Evolutionary conservation across 164 flowering plant genomes (phyloP), one percentile per base, ranked within the genome.

Genomic region (Nelumbo lutea): DNA sequence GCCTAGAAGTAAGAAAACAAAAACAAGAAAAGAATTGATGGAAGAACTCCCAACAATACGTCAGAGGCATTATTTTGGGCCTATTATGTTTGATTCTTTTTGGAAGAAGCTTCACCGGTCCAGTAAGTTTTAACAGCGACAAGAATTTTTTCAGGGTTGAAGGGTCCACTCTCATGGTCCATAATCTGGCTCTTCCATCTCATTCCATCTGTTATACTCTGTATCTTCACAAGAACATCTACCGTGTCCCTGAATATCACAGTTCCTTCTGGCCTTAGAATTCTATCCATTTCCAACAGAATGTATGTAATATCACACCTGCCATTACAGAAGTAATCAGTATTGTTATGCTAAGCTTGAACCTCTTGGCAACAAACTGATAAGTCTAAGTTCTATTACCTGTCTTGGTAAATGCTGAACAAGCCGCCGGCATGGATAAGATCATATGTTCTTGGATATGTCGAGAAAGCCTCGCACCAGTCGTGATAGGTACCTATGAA

Each of bases 391-490:
- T 0, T 50, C 9, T 42, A 6, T 75, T 88, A 90, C 98, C 96
- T 93, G 84, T 88, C 89, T 68, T 88, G 91, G 64, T 96, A 96
- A 51, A 89, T 83, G 69, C 95, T 88, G 74, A 96, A 86, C 41
- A 93, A 82, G 1, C 82, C 77, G 13, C 78, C 70, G 0, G 98
- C 99, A 74, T 93, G 99, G 75, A 96, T 93, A 68, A 96, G 88
- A 80, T 96, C 99, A 63, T 93, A 96, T 0, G 98, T 96, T 81
- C 99, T 78, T 59, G 98, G 99, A 77, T 96, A 96, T 0, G 99
- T 93, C 4, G 97, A 96, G 79, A 96, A 89, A 14, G 97, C 97
- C 78, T 96, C 99, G 62, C 99, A 96, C 99, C 98, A 96, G 59
- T 96, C 97, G 27, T 88, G 90, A 78, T 93, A 96, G 1, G 95